Evolutionary conservation across 305 asterid species (phyloP), one percentile per base, ranked within the genome.

Genomic region (Petunia hybrid): DNA sequence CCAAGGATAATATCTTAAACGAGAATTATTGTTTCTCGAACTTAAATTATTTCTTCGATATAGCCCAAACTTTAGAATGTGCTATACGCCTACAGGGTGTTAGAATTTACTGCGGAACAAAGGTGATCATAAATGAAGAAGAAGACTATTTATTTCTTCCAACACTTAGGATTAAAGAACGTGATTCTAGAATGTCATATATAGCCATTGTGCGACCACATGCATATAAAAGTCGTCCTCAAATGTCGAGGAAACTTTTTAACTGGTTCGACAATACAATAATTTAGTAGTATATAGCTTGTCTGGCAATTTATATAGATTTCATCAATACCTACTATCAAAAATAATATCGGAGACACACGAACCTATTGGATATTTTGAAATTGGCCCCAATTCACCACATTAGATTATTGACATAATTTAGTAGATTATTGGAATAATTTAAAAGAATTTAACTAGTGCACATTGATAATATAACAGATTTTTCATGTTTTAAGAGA

Each of bases 111-210:
- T 22, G 31, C 31, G 31, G 31, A 22, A 22, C 31, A 22, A 22
- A 22, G 31, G 0, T 22, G 31, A 22, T 22, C 31, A 22, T 22
- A 22, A 22, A 22, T 22, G 31, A 22, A 22, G 31, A 22, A 22
- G 31, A 22, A 22, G 31, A 22, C 31, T n/a, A n/a, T n/a, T n/a
- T n/a, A n/a, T 45, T 31, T 46, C 10, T 3, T 4, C n/a, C 62
- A 1, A 68, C 1, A 16, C 2, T 2, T 43, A 48, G 56, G 31
- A 22, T 46, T 41, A 70, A 22, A 46, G 53, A 8, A 6, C 22
- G 31, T 71, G 16, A 46, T 71, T 46, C 61, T 71, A 71, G 43
- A 71, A 31, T 71, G 77, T 7, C 43, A 31, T 46, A 71, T 71
- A 71, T 71, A 71, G 77, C 43, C 77, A 60, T 71, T 71, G 42